phyloP scores from a whole-genome alignment of 208 protist species.

The Crithidia bombi region DNA sequence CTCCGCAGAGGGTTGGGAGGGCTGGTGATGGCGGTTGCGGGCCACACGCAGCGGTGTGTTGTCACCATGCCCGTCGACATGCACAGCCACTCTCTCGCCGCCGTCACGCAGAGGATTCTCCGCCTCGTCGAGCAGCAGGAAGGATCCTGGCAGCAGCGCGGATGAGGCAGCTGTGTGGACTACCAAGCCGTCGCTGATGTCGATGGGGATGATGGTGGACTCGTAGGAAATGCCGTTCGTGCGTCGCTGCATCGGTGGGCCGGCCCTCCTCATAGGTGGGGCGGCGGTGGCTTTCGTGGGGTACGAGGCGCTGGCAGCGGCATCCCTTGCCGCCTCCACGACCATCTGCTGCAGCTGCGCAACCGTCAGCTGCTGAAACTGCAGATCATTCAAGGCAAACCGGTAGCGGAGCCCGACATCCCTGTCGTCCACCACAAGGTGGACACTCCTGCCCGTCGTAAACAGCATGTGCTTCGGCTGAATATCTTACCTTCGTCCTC shows the following conservation, averaged over 20 bases:
- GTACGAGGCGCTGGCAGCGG: neutral
- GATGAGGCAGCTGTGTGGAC: neutral
- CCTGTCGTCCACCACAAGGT: conserved; percentile 1
- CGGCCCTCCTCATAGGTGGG: neutral
- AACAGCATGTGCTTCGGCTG: neutral
- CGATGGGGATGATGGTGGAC: neutral
- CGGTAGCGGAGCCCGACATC: neutral
- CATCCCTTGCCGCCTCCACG: conserved; percentile 1
- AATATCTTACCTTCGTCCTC: neutral
- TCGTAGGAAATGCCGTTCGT: neutral
- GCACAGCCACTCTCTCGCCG: neutral
- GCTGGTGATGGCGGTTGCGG: neutral
- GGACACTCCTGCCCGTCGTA: neutral
- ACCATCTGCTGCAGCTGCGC: conserved; percentile 6
- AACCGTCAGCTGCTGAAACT: neutral
- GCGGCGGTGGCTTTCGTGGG: neutral
- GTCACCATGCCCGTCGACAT: neutral
- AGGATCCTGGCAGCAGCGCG: neutral
- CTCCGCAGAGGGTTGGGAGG: neutral
- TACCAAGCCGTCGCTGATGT: conserved; percentile 1
- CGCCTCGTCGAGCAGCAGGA: neutral
- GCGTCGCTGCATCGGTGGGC: neutral
- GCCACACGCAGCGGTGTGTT: neutral
- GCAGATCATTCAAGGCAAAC: neutral
- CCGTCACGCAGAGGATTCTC: neutral